Evolutionary conservation across 768 basidiomycete species (phyloP).

Genomic region (Roridomyces roridus): DNA sequence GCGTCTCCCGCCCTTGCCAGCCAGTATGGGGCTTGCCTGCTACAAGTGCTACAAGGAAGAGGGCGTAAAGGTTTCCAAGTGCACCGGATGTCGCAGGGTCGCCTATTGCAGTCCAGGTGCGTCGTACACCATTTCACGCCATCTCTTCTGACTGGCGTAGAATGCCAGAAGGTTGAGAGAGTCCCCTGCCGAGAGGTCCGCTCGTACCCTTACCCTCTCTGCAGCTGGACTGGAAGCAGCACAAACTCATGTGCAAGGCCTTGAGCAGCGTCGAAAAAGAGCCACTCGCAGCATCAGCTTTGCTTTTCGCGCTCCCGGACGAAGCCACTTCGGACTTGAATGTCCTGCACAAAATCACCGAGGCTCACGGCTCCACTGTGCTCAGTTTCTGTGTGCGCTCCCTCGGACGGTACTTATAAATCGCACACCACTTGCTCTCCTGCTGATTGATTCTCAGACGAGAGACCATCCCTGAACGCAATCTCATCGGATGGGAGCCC

Average conservation of each 20-base stretch:
- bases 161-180: no score
- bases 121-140: neutral
- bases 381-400: neutral
- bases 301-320: neutral
- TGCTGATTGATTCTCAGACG: neutral
- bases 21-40: neutral
- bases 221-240: neutral
- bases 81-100: neutral
- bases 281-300: neutral
- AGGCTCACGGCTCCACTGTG: neutral
- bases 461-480: constrained; percentile 7
- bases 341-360: neutral
- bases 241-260: neutral
- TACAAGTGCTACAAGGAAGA: constrained; percentile 2
- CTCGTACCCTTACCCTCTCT: no score
- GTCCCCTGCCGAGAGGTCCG: no score
- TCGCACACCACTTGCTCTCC: neutral
- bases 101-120: constrained; percentile 2
- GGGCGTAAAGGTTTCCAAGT: neutral
- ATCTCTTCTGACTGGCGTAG: no score
- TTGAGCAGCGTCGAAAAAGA: no score
- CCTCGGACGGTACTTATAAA: neutral
- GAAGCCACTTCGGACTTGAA: constrained; percentile 10
- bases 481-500: constrained; percentile 29
- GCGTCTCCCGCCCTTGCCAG: neutral